phyloP scores from a whole-genome alignment of 176 grass and related monocot genomes.

The Zoysia japonica region DNA sequence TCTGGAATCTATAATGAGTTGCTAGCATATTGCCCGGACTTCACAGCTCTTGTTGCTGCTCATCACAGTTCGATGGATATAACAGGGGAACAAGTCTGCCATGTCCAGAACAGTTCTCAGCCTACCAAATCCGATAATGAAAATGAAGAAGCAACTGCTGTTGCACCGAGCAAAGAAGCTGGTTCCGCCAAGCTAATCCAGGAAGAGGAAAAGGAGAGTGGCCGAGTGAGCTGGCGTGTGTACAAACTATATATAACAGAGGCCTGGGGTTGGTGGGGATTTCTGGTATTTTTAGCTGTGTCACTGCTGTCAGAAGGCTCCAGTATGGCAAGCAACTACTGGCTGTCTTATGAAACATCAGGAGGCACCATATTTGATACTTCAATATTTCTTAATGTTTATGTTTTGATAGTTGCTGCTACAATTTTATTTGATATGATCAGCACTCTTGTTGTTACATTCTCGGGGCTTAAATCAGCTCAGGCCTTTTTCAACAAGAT shows the following conservation, averaged over 20 bases:
- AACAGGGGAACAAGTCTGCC: slow-evolving; percentile 40
- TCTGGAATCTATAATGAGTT: slow-evolving; percentile 72
- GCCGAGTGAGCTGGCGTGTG: slow-evolving; percentile 66
- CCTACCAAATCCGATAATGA: slow-evolving; percentile 20
- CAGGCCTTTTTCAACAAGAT: slow-evolving; percentile 82
- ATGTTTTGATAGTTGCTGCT: slow-evolving; percentile 53
- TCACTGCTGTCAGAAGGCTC: slow-evolving; percentile 58
- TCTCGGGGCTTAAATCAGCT: slow-evolving; percentile 74
- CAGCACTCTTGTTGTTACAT: slow-evolving; percentile 57
- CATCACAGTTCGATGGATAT: slow-evolving; percentile 94
- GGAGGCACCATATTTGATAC: slow-evolving; percentile 52
- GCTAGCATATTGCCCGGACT: slow-evolving; percentile 56
- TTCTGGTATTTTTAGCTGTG: slow-evolving; percentile 37
- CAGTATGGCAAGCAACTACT: slow-evolving; percentile 85
- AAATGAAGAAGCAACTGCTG: background rate
- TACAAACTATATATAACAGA: slow-evolving; percentile 84
- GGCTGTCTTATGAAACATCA: slow-evolving; percentile 91
- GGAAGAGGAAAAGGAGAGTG: slow-evolving; percentile 82
- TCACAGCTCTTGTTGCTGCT: slow-evolving; percentile 73
- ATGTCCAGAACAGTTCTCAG: slow-evolving; percentile 35
- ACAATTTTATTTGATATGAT: slow-evolving; percentile 56
- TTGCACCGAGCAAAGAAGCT: slow-evolving; percentile 42
- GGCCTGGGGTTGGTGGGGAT: slow-evolving; percentile 92
- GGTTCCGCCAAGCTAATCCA: slow-evolving; percentile 70
- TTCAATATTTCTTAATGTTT: slow-evolving; percentile 77